These are phyloP conservation scores for Dysphania ambrosioides DNA, from an alignment of 148 eudicot species.

Conservation along the genomic window DNA sequence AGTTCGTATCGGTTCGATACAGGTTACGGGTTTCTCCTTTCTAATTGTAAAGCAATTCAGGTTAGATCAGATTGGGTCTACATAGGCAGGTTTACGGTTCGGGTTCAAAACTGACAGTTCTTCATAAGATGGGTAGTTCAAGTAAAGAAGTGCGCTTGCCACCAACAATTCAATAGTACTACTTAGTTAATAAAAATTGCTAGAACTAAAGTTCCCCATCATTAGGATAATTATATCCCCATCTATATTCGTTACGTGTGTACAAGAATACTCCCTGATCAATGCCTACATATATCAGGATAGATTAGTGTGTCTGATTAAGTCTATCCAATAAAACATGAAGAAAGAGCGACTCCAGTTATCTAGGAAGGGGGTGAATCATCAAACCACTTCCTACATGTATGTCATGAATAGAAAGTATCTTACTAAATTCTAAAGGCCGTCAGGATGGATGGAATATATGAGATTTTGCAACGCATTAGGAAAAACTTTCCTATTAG, in stretches of 20 bases:
- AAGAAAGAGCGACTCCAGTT: neutral
- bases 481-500: neutral
- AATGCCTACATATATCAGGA: neutral
- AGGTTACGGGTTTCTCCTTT: no score
- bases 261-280: neutral
- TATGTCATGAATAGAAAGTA: no score
- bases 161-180: neutral
- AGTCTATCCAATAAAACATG: neutral
- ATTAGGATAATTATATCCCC: neutral
- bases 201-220: neutral
- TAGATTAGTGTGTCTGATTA: neutral
- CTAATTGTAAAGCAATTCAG: no score
- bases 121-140: no score
- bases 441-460: neutral
- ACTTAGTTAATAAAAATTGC: no score
- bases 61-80: no score
- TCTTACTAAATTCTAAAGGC: neutral
- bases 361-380: no score
- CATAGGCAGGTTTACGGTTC: no score
- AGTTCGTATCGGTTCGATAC: no score
- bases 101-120: no score
- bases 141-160: no score
- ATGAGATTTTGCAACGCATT: neutral
- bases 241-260: neutral
- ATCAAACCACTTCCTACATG: no score